phyloP scores from a whole-genome alignment of 2,329 filamentous ascomycete species.

The Botrytis medusae region DNA sequence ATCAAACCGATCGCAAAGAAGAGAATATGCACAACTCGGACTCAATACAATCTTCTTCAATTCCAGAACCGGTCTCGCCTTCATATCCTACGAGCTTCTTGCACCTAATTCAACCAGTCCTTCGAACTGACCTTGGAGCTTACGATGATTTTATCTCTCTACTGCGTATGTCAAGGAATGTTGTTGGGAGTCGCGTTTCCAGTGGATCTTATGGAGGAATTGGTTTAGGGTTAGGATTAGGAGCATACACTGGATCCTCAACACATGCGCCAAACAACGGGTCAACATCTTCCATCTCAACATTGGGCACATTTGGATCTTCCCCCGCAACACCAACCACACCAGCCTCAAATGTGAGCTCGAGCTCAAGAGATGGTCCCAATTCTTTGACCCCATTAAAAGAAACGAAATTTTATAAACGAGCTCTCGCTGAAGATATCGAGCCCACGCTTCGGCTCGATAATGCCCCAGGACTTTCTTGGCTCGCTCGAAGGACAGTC shows the following conservation, averaged over 20 bases:
- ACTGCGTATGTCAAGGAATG: conserved; percentile 63
- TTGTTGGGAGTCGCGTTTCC: conserved; percentile 62
- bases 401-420: conserved; percentile 93
- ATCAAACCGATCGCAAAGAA: conserved; percentile 63
- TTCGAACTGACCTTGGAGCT: conserved; percentile 76
- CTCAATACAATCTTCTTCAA: conserved; percentile 27
- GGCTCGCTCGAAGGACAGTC: conserved; percentile 85
- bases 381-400: conserved; percentile 65
- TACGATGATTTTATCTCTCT: conserved; percentile 86
- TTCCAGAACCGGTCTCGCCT: conserved; percentile 50
- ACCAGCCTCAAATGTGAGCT: conserved; percentile 53
- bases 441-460: conserved; percentile 92
- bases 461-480: conserved; percentile 84
- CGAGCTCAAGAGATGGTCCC: conserved; percentile 42
- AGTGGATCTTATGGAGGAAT: conserved; percentile 69
- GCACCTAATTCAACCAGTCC: conserved; percentile 77
- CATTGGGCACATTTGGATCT: conserved; percentile 50
- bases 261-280: conserved; percentile 53
- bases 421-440: conserved; percentile 83
- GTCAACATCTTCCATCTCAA: conserved; percentile 59
- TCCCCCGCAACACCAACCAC: conserved; percentile 60
- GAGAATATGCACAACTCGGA: conserved; percentile 45
- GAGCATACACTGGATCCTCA: conserved; percentile 46
- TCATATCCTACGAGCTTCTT: conserved; percentile 71
- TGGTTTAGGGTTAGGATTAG: conserved; percentile 45